Conservation (phyloP, 2,329 filamentous ascomycete species). For the Tolypocladium album region DNA sequence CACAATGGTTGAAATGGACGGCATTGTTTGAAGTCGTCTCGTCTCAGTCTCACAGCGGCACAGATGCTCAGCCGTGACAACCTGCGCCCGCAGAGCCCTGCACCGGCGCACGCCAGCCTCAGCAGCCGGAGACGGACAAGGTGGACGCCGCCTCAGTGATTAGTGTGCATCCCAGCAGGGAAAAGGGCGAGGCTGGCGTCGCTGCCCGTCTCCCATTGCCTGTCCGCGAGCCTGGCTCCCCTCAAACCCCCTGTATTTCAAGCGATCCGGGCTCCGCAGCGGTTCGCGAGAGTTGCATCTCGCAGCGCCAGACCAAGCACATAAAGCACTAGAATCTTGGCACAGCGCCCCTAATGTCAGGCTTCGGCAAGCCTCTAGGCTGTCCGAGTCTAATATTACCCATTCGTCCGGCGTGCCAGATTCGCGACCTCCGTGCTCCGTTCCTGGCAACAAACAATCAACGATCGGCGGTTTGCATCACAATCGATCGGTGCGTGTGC, state of each 20-base stretch:
- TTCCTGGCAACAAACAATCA: not conserved
- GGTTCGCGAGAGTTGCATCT: not conserved
- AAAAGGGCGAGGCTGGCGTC: not conserved
- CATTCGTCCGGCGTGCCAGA: not conserved
- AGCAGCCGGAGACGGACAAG: not conserved
- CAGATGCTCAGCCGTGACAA: not conserved
- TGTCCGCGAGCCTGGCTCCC: no score
- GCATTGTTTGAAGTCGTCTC: not conserved
- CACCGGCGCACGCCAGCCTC: not conserved
- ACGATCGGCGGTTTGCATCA: not conserved
- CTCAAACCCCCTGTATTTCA: not conserved
- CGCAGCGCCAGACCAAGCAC: not conserved
- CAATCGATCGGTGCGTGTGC: not conserved
- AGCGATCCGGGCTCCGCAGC: not conserved
- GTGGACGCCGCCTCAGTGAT: no score
- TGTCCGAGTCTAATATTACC: not conserved
- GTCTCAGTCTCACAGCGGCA: not conserved
- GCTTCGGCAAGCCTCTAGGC: not conserved
- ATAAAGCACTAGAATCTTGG: not conserved
- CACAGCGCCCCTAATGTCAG: not conserved
- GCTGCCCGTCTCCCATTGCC: not conserved
- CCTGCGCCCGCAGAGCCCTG: not conserved
- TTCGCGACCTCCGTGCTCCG: not conserved
- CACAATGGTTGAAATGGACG: no score
- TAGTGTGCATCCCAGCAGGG: not conserved